These are phyloP conservation scores for Ustilago trichophora DNA, from an alignment of 1,284 basidiomycete species.

Conservation along the genomic window DNA sequence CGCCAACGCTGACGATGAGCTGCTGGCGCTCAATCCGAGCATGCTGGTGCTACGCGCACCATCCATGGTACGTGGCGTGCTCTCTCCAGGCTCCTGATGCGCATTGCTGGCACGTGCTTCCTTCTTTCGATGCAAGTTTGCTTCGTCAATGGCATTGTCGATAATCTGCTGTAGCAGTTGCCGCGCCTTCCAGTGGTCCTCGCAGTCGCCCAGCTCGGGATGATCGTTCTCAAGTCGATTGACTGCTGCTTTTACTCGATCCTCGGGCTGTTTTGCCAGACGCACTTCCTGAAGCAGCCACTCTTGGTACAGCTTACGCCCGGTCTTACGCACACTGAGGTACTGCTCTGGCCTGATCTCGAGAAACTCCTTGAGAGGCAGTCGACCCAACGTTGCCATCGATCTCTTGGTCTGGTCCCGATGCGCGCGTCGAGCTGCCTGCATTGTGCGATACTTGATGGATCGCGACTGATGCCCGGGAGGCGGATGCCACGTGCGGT, in stretches of 20 bases:
- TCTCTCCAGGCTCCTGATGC: conserved; percentile 27
- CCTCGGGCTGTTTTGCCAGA: conserved; percentile 51
- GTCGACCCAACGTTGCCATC: conserved; percentile 51
- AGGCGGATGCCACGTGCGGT: conserved; percentile 37
- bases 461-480: conserved; percentile 31
- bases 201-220: conserved; percentile 49
- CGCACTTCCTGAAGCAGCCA: conserved; percentile 53
- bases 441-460: conserved; percentile 49
- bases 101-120: conserved; percentile 32
- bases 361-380: conserved; percentile 52
- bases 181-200: conserved; percentile 52
- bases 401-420: conserved; percentile 44
- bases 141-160: conserved; percentile 57
- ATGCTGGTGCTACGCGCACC: conserved; percentile 19
- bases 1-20: conserved; percentile 28
- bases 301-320: conserved; percentile 49
- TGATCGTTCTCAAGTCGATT: conserved; percentile 48
- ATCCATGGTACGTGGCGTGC: conserved; percentile 22
- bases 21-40: conserved; percentile 26
- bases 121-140: conserved; percentile 50
- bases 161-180: conserved; percentile 56
- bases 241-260: conserved; percentile 47
- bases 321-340: conserved; percentile 48
- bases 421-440: conserved; percentile 39
- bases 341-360: conserved; percentile 53